Conservation (phyloP, 352 stramenopile species). For the Phytophthora rubi region DNA sequence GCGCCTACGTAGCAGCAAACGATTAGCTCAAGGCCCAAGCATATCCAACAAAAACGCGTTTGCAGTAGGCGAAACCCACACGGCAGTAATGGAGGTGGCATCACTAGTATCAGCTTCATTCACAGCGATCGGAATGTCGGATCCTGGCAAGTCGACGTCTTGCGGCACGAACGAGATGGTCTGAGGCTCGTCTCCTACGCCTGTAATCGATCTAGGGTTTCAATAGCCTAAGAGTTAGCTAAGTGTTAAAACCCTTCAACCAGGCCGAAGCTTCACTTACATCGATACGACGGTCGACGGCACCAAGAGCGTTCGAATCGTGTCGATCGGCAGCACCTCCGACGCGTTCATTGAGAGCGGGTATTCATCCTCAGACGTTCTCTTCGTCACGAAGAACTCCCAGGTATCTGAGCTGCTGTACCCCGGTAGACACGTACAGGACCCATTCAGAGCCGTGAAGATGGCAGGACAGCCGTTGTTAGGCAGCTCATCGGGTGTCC, state of each 20-base stretch:
- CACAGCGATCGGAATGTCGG: slow-evolving; percentile 31
- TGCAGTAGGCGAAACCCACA: slow-evolving; percentile 21
- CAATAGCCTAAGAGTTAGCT: background rate
- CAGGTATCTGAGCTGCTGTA: slow-evolving; percentile 31
- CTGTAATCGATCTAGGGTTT: slow-evolving; percentile 24
- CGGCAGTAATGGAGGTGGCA: slow-evolving; percentile 25
- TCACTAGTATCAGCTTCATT: slow-evolving; percentile 29
- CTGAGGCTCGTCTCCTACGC: slow-evolving; percentile 28
- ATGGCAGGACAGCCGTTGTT: slow-evolving; percentile 48
- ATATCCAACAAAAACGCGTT: background rate
- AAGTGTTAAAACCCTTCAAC: background rate
- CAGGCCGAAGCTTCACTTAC: slow-evolving; percentile 23
- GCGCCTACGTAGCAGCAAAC: slow-evolving; percentile 21
- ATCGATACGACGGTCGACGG: slow-evolving; percentile 36
- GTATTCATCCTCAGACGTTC: slow-evolving; percentile 7
- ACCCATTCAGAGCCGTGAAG: slow-evolving; percentile 45
- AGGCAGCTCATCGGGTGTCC: slow-evolving; percentile 20
- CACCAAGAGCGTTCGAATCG: slow-evolving; percentile 45
- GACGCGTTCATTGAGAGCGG: slow-evolving; percentile 20
- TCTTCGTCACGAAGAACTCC: slow-evolving; percentile 41
- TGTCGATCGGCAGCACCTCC: slow-evolving; percentile 39
- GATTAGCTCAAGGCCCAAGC: background rate
- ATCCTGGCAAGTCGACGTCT: slow-evolving; percentile 32
- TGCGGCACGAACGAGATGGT: slow-evolving; percentile 35
- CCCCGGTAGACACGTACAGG: slow-evolving; percentile 49